These are phyloP conservation scores for Mucuna pruriens DNA, from an alignment of 306 rosid species.

Conservation along the genomic window DNA sequence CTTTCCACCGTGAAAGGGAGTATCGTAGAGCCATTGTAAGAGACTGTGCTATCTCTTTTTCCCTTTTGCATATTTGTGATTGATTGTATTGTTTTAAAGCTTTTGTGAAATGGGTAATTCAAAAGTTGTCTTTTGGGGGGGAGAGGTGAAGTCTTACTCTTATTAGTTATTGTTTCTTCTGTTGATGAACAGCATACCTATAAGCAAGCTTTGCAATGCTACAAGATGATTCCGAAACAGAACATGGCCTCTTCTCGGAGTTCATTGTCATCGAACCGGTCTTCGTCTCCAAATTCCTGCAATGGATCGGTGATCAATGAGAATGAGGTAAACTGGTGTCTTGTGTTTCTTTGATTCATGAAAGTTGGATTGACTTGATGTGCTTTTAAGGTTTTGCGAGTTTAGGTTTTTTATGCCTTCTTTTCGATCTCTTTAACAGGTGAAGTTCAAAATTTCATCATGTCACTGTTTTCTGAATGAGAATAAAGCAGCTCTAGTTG, in stretches of 20 bases:
- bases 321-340: constrained; percentile 70
- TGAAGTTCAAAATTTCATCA: constrained; percentile 94
- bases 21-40: constrained; percentile 92
- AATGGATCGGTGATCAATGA: constrained; percentile 77
- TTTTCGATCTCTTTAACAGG: constrained; percentile 56
- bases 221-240: constrained; percentile 81
- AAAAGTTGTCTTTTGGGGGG: neutral
- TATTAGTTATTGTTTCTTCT: neutral
- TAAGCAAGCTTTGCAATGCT: constrained; percentile 87
- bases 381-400: constrained; percentile 11
- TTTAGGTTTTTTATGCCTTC: constrained; percentile 25
- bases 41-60: neutral
- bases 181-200: constrained; percentile 70
- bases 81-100: neutral
- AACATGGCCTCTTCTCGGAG: constrained; percentile 62
- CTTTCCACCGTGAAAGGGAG: constrained; percentile 82
- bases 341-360: constrained; percentile 27
- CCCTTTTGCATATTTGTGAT: constrained; percentile 21
- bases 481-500: constrained; percentile 81
- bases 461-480: constrained; percentile 76
- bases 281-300: constrained; percentile 88
- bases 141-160: constrained; percentile 23
- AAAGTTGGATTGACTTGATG: neutral
- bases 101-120: constrained; percentile 25
- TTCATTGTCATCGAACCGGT: constrained; percentile 75